Percentiles rank a stretch among this genome's conserved stretches.
These are phyloP conservation scores for Talaromyces thailandensis DNA, from an alignment of 495 filamentous ascomycete species.

Conservation along the genomic window DNA sequence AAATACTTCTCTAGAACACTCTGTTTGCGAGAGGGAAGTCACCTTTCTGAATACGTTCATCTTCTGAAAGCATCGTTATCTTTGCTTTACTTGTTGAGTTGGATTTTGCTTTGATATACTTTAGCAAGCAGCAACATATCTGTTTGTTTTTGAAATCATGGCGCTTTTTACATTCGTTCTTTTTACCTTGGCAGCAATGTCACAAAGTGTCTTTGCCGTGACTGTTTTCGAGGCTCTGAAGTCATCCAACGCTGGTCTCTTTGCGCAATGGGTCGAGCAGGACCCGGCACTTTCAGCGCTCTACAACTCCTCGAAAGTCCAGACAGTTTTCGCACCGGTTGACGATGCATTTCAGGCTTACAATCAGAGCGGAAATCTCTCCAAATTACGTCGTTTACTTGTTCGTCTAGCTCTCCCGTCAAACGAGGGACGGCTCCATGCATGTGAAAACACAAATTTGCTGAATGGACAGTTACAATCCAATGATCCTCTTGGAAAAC, in stretches of 20 bases:
- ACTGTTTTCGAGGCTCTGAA: conserved; percentile 7
- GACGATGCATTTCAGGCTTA: conserved; percentile 8
- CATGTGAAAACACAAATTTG: neutral
- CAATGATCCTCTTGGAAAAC: neutral
- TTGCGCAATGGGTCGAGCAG: conserved; percentile 19
- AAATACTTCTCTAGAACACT: neutral
- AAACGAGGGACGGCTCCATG: neutral
- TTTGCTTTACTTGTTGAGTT: neutral
- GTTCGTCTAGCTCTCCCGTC: neutral
- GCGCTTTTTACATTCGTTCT: neutral
- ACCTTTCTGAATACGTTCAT: too few species aligned
- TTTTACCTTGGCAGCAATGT: neutral
- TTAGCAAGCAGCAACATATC: neutral
- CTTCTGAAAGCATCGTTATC: neutral
- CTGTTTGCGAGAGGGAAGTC: neutral
- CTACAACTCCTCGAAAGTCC: conserved; percentile 16
- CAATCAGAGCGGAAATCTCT: neutral
- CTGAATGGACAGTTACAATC: neutral
- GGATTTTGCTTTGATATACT: neutral
- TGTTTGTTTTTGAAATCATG: neutral
- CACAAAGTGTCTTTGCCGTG: neutral
- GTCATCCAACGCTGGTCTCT: conserved; percentile 16
- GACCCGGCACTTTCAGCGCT: conserved; percentile 14
- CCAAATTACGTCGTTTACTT: neutral
- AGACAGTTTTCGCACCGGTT: conserved; percentile 22